Evolutionary conservation across 192 early-diverging fungal species (phyloP).

Genomic region (Paraglomus brasilianum): DNA sequence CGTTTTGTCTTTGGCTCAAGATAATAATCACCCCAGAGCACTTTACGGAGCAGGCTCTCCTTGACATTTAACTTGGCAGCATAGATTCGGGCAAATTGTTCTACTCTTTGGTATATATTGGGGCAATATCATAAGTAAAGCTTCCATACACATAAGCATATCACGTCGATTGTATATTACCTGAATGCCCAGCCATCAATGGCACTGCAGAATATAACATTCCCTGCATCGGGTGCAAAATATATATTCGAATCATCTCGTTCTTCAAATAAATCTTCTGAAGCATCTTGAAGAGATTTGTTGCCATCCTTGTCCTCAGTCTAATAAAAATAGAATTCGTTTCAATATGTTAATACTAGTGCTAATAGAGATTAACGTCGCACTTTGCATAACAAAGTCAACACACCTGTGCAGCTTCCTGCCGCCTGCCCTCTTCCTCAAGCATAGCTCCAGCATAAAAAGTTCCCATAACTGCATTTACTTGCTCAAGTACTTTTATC

Average conservation of each 20-base stretch:
- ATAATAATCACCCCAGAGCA: constrained; percentile 97
- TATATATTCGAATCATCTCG: constrained; percentile 93
- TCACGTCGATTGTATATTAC: constrained; percentile 32
- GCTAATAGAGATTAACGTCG: neutral
- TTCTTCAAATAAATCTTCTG: constrained; percentile 63
- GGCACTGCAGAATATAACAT: constrained; percentile 95
- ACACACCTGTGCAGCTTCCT: constrained; percentile 39
- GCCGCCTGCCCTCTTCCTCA: constrained; percentile 70
- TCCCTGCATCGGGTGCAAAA: constrained; percentile 93
- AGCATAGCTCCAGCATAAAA: constrained; percentile 90
- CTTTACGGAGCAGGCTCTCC: constrained; percentile 70
- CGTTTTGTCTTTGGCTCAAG: constrained; percentile 94
- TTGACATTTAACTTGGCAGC: constrained; percentile 85
- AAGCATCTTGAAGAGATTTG: constrained; percentile 41
- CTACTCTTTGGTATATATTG: constrained; percentile 49
- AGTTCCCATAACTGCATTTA: constrained; percentile 94
- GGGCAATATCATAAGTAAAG: neutral
- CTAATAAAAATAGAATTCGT: neutral
- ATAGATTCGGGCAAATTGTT: constrained; percentile 92
- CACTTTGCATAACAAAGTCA: neutral
- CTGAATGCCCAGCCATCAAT: constrained; percentile 99
- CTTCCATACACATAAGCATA: neutral
- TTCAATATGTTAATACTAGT: neutral
- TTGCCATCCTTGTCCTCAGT: constrained; percentile 40
- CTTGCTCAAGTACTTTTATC: constrained; percentile 93